These are phyloP conservation scores for Aspergillus arachidicola DNA, from an alignment of 2,329 filamentous ascomycete genomes.

Conservation along the genomic window DNA sequence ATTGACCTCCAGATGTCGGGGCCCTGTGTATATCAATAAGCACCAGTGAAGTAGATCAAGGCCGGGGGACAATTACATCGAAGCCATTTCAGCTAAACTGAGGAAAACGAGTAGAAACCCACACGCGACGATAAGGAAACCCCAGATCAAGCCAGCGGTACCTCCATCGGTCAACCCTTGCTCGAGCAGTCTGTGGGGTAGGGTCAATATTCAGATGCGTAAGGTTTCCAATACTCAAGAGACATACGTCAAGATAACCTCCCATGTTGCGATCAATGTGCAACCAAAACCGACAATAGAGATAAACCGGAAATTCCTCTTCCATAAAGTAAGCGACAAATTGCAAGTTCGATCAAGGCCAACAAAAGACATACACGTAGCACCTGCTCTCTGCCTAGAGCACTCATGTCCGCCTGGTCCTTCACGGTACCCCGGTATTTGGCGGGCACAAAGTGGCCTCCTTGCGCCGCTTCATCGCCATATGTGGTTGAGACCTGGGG, in stretches of 20 bases:
- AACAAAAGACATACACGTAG: slow-evolving; percentile 32
- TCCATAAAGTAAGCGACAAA: neutral
- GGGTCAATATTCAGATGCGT: slow-evolving; percentile 11
- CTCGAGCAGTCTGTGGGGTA: slow-evolving; percentile 28
- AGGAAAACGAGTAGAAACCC: slow-evolving; percentile 40
- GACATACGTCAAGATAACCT: slow-evolving; percentile 44
- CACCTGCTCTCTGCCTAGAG: slow-evolving; percentile 43
- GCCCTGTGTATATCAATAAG: slow-evolving; percentile 28
- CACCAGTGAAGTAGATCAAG: neutral
- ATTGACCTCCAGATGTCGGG: slow-evolving; percentile 44
- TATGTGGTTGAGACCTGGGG: neutral
- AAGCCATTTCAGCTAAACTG: slow-evolving; percentile 48
- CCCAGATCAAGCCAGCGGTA: slow-evolving; percentile 41
- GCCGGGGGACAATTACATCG: slow-evolving; percentile 35
- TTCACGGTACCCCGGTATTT: slow-evolving; percentile 41
- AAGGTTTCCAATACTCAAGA: neutral
- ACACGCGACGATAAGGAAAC: slow-evolving; percentile 34
- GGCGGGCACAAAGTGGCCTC: slow-evolving; percentile 4
- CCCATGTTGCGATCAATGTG: slow-evolving; percentile 48
- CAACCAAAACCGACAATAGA: slow-evolving; percentile 51
- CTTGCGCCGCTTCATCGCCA: neutral
- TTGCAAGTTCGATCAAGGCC: slow-evolving; percentile 1
- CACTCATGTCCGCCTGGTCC: slow-evolving; percentile 42
- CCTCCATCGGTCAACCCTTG: slow-evolving; percentile 41
- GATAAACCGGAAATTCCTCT: slow-evolving; percentile 50